A percentile compares a stretch with the other conserved stretches of the same genome.
Evolutionary conservation across 2,329 filamentous ascomycete genomes (phyloP).

Genomic region (Colletotrichum sp.): DNA sequence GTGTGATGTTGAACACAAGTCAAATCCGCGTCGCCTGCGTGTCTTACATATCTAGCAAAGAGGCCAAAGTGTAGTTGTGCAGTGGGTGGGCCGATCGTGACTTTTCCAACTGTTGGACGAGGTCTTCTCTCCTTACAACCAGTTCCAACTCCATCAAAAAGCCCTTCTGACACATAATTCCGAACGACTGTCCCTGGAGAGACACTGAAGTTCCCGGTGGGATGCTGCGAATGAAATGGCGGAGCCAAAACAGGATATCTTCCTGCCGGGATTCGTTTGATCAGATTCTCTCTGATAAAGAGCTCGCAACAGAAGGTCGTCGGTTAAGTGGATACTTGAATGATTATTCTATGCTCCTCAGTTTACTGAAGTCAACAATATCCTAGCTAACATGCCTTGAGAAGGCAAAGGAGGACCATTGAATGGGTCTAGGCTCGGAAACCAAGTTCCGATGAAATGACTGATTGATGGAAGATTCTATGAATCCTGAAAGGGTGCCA

Average conservation of each 20-base stretch:
- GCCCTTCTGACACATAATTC: neutral
- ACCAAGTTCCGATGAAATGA: neutral
- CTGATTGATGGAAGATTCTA: neutral
- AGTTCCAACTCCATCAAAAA: neutral
- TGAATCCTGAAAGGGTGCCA: neutral
- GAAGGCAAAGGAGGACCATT: accelerated
- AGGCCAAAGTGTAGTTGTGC: too few species aligned
- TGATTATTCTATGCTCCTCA: too few species aligned
- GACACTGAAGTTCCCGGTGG: neutral
- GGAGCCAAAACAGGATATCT: neutral
- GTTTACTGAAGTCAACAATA: neutral
- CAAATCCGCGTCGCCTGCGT: too few species aligned
- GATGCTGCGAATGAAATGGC: neutral
- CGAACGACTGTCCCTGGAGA: neutral
- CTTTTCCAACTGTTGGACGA: too few species aligned
- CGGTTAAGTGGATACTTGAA: too few species aligned
- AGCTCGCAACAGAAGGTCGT: too few species aligned
- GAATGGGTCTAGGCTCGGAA: neutral
- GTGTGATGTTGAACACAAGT: too few species aligned
- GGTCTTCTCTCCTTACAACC: too few species aligned
- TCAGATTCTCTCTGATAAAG: accelerated
- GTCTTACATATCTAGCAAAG: too few species aligned
- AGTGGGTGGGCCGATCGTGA: too few species aligned
- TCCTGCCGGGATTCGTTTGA: neutral
- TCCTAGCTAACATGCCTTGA: neutral